phyloP scores from a whole-genome alignment of 179 eudicot species.

The Beta macrorhiza region DNA sequence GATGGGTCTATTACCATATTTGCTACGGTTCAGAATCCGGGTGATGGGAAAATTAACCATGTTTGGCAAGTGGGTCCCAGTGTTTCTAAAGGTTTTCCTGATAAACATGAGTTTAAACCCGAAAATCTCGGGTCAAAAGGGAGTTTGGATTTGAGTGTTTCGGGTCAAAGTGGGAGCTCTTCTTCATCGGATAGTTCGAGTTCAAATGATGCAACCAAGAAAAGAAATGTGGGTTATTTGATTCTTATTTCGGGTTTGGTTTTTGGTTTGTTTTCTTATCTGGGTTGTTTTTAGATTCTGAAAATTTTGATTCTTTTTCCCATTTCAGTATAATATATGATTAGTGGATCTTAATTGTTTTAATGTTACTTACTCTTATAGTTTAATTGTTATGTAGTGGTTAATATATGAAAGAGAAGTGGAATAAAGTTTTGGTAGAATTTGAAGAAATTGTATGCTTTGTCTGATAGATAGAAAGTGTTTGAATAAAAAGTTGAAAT shows the following conservation, averaged over 20 bases:
- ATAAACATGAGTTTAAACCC: slow-evolving; percentile 38
- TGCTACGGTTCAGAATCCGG: slow-evolving; percentile 34
- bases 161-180: neutral
- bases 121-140: slow-evolving; percentile 48
- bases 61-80: slow-evolving; percentile 78
- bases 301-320: neutral
- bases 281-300: neutral
- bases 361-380: neutral
- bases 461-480: too few species aligned
- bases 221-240: slow-evolving; percentile 35
- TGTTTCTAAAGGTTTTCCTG: slow-evolving; percentile 42
- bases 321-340: neutral
- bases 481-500: too few species aligned
- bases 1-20: slow-evolving; percentile 49
- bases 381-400: too few species aligned
- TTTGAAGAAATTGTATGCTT: too few species aligned
- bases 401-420: too few species aligned
- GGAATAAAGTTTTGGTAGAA: too few species aligned
- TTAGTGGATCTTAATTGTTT: neutral
- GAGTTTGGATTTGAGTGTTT: slow-evolving; percentile 22
- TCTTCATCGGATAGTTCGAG: neutral
- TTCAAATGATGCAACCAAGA: slow-evolving; percentile 14
- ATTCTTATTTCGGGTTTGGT: slow-evolving; percentile 2
- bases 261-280: slow-evolving; percentile 15
- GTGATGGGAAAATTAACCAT: slow-evolving; percentile 45